phyloP scores from a whole-genome alignment of 768 basidiomycete species.

The Lactarius vividus region DNA sequence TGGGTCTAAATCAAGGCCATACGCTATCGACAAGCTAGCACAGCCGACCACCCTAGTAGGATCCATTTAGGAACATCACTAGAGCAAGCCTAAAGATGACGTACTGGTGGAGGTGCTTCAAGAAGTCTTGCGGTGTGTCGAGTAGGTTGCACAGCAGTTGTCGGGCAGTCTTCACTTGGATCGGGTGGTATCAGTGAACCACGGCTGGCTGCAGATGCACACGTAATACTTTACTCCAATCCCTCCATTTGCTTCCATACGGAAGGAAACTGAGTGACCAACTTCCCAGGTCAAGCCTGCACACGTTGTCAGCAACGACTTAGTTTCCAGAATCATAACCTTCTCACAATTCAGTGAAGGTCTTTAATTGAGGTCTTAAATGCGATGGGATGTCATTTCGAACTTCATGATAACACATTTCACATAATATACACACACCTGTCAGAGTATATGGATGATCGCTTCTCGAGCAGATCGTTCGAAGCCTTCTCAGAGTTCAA shows the following conservation, averaged over 20 bases:
- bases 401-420: background rate
- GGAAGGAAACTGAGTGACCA: slow-evolving; percentile 41
- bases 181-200: slow-evolving; percentile 33
- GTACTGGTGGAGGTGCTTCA: slow-evolving; percentile 38
- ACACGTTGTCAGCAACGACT: background rate
- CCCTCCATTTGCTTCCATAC: slow-evolving; percentile 43
- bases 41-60: slow-evolving; percentile 32
- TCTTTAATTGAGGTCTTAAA: slow-evolving; percentile 28
- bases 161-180: slow-evolving; percentile 33
- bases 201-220: slow-evolving; percentile 40
- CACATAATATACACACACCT: slow-evolving; percentile 22
- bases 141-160: slow-evolving; percentile 37
- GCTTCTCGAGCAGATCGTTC: slow-evolving; percentile 34
- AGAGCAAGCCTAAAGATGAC: slow-evolving; percentile 20
- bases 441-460: slow-evolving; percentile 36
- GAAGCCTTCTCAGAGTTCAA: slow-evolving; percentile 34
- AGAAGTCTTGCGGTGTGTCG: slow-evolving; percentile 39
- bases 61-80: background rate
- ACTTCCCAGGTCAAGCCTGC: slow-evolving; percentile 42
- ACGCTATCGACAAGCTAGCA: slow-evolving; percentile 41
- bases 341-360: slow-evolving; percentile 31
- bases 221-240: slow-evolving; percentile 41
- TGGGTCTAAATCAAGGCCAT: slow-evolving; percentile 43
- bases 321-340: background rate
- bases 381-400: slow-evolving; percentile 1